phyloP scores from a whole-genome alignment of 2,329 filamentous ascomycete genomes.

The Diaporthe citriasiana region DNA sequence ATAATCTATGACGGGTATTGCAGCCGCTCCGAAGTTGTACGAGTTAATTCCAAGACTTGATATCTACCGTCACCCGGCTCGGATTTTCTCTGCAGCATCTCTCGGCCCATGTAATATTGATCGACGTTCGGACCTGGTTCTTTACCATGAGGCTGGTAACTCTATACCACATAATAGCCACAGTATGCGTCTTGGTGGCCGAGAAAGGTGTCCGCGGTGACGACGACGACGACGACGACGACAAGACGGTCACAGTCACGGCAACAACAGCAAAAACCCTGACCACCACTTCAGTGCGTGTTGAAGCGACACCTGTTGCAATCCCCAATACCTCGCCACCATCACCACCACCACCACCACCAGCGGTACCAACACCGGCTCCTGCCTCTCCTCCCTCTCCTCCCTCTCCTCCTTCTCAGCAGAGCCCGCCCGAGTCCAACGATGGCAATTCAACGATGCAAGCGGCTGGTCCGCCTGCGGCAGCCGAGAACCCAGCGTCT shows the following conservation, averaged over 20 bases:
- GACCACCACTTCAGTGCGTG: not conserved
- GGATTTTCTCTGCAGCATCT: not conserved
- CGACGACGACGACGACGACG: constrained; percentile 1
- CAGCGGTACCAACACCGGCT: not conserved
- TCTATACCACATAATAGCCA: constrained; percentile 14
- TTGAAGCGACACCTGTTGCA: constrained; percentile 6
- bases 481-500: constrained; percentile 2
- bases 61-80: constrained; percentile 12
- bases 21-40: not conserved
- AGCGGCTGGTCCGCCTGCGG: constrained; percentile 16
- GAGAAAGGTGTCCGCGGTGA: not conserved
- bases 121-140: not conserved
- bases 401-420: not conserved
- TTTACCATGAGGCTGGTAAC: constrained; percentile 29
- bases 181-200: constrained; percentile 20
- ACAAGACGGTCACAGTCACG: constrained; percentile 15
- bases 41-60: not conserved
- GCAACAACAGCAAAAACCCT: not conserved
- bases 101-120: not conserved
- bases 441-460: constrained; percentile 3
- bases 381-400: not conserved
- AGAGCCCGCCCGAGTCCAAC: not conserved
- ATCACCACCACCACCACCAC: not conserved
- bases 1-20: not conserved
- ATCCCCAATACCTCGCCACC: not conserved